Conservation (phyloP, 345 rosid species). For the Linum usitatissimum region DNA sequence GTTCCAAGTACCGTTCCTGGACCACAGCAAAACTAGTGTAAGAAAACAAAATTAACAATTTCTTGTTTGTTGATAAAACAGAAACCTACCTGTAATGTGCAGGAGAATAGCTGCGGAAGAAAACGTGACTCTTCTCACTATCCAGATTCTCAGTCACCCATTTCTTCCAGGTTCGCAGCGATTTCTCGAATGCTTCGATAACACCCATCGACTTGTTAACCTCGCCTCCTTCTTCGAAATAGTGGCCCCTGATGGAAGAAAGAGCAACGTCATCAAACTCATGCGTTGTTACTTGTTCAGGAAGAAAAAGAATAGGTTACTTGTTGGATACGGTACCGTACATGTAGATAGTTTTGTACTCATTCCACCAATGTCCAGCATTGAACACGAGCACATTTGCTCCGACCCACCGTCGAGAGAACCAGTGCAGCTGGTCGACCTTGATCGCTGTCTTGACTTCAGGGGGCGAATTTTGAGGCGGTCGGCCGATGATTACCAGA, state of each 20-base stretch:
- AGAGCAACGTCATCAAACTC: not conserved
- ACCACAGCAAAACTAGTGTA: not conserved
- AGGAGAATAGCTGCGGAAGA: constrained; percentile 76
- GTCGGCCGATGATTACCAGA: constrained; percentile 45
- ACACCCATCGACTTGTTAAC: constrained; percentile 50
- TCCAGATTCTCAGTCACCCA: constrained; percentile 44
- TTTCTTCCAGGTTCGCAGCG: constrained; percentile 56
- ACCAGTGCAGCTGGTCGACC: constrained; percentile 60
- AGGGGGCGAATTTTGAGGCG: constrained; percentile 36
- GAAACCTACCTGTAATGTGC: constrained; percentile 49
- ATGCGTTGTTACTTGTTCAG: not conserved
- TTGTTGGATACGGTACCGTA: not conserved
- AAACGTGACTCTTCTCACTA: constrained; percentile 37
- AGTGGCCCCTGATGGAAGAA: constrained; percentile 38
- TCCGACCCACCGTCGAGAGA: constrained; percentile 47
- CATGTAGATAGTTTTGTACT: constrained; percentile 47
- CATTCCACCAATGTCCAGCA: constrained; percentile 84
- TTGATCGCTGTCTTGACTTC: constrained; percentile 35
- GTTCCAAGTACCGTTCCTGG: constrained; percentile 75
- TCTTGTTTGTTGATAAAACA: not conserved
- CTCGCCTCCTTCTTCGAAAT: constrained; percentile 56
- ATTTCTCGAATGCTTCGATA: constrained; percentile 57
- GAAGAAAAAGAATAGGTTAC: not conserved
- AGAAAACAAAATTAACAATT: too few relatives aligned
- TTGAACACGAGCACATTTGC: constrained; percentile 68